Evolutionary conservation across 306 rosid genomes (phyloP), one percentile per base, ranked within the genome.

Genomic region (Sphenostylis stenocarpa): DNA sequence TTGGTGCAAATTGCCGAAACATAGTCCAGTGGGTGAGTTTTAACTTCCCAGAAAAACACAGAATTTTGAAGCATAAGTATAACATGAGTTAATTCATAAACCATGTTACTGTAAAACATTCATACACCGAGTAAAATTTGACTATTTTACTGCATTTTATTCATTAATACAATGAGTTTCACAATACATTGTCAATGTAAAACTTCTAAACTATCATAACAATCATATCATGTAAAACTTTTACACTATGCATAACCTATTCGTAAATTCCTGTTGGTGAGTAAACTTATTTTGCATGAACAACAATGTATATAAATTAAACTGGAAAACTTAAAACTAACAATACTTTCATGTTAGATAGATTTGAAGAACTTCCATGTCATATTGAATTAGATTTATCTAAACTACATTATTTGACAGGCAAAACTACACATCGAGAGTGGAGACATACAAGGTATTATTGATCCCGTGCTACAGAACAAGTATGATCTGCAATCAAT

Each of bases 371-470:
- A 48, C 29, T 55, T 55, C 19, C 28, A 68, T 67, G 1, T 13
- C 0, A 11, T 45, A 24, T 16, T 57, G 51, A 60, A 21, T 67
- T 39, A 31, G 17, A 41, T 66, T 43, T 26, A 39, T 71, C 55
- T 41, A 5, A 36, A 12, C 21, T 39, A 29, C 13, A 48, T 31
- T 77, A 65, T 67, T 29, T 70, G 39, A 62, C 91, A 95, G 99
- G 99, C 97, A 45, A 92, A 92, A 75, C 44, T 88, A 63, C 97
- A 91, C 84, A 86, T 96, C 17, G 97, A 92, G 92, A 92, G 91
- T n/a, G 99, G 99, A n/a, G 94, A 96, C 77, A 96, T 96, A 77
- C 99, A 89, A 82, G 97, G 98, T 7, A 96, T 96, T 43, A 96
- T 96, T 11, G 99, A 96, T 85, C 94, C 98, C 0, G 73, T 85